A percentile compares a stretch with the other conserved stretches of the same genome.
Conservation (phyloP, 2,329 filamentous ascomycete species). For the Huntiella abstrusa region DNA sequence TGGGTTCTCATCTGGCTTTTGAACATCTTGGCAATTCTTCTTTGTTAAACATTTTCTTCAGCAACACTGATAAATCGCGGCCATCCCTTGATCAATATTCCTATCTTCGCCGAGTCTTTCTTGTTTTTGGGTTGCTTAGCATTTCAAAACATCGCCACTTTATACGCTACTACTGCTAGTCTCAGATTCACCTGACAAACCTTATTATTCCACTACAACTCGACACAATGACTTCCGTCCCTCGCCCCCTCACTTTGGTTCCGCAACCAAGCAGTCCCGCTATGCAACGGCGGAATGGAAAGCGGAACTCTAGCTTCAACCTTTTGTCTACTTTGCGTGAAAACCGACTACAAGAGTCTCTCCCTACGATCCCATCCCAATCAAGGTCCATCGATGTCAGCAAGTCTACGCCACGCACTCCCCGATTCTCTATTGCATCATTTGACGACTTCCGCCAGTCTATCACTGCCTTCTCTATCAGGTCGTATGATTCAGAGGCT, state of each 20-base stretch:
- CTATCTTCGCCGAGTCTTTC: background rate
- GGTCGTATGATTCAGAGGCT: conserved; percentile 9
- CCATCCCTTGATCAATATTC: background rate
- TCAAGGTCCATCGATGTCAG: background rate
- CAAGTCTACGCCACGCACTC: conserved; percentile 5
- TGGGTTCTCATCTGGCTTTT: background rate
- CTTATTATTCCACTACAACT: background rate
- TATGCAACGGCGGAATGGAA: background rate
- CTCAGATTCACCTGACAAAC: background rate
- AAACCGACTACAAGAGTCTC: conserved; percentile 2
- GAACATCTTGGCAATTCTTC: background rate
- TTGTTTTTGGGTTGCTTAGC: background rate
- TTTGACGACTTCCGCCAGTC: conserved; percentile 13
- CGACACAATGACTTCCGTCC: background rate
- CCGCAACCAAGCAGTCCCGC: background rate
- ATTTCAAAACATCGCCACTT: no score
- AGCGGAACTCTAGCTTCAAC: conserved; percentile 8
- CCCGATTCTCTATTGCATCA: conserved; percentile 7
- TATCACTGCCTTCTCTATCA: conserved; percentile 11
- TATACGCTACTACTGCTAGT: no score
- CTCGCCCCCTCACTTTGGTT: background rate
- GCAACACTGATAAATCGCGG: no score
- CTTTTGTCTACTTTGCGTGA: conserved; percentile 8
- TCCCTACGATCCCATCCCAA: conserved; percentile 5
- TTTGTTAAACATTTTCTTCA: background rate